Evolutionary conservation across 2,329 filamentous ascomycete genomes (phyloP).

Genomic region (Fusarium subtropicale): DNA sequence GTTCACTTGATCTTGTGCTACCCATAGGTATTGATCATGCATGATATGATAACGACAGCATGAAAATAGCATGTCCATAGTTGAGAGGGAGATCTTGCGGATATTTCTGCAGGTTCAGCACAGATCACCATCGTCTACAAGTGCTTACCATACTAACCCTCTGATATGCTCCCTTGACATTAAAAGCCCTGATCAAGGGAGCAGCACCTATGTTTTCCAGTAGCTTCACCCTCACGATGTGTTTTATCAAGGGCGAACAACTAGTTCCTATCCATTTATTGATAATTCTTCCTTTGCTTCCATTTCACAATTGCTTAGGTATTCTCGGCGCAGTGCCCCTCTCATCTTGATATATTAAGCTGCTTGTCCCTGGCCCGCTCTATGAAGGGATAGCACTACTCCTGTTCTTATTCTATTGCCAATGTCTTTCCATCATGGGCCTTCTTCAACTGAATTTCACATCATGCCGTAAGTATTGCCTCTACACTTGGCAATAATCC

Average conservation of each 20-base stretch:
- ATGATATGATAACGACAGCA: not conserved
- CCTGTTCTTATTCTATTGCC: conserved; percentile 5
- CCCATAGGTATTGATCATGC: not conserved
- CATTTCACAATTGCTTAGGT: not conserved
- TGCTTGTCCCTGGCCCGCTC: conserved; percentile 10
- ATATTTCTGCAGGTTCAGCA: not conserved
- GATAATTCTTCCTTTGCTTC: not conserved
- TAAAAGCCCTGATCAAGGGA: conserved; percentile 32
- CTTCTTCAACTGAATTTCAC: not conserved
- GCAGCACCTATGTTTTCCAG: conserved; percentile 1
- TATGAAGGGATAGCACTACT: conserved; percentile 12
- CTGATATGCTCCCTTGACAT: conserved; percentile 1
- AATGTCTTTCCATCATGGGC: conserved; percentile 17
- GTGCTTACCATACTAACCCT: conserved; percentile 6
- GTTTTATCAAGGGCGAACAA: not conserved
- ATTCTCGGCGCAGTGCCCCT: not conserved
- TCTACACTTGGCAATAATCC: conserved; percentile 15
- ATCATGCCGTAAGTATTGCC: conserved; percentile 4
- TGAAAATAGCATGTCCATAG: not conserved
- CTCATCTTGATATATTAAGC: not conserved
- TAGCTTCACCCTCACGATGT: not conserved
- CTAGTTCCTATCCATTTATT: conserved; percentile 12
- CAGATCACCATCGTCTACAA: not conserved
- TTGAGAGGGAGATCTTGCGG: not conserved
- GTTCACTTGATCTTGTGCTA: not conserved